These are phyloP conservation scores for Geranium brycei DNA, from an alignment of 345 rosid species.

Conservation along the genomic window DNA sequence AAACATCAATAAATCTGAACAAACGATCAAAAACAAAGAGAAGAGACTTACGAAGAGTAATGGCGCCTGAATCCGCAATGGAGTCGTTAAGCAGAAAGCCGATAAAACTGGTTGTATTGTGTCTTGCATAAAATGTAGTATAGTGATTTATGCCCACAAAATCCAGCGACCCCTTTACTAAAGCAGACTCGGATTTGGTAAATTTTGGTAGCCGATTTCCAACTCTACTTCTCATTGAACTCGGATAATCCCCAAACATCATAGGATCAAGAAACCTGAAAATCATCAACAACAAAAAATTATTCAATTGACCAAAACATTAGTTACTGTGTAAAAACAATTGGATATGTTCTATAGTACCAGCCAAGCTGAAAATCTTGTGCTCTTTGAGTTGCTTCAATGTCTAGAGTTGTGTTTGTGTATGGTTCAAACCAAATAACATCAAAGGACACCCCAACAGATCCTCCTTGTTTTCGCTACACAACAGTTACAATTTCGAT, in stretches of 20 bases:
- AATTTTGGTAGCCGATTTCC: slow-evolving; percentile 64
- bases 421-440: slow-evolving; percentile 76
- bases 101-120: slow-evolving; percentile 21
- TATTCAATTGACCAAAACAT: neutral
- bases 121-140: slow-evolving; percentile 61
- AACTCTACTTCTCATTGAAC: slow-evolving; percentile 66
- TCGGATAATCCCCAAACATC: slow-evolving; percentile 80
- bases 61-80: slow-evolving; percentile 68
- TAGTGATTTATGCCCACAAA: slow-evolving; percentile 94
- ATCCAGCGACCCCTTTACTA: slow-evolving; percentile 73
- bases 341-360: slow-evolving; percentile 20
- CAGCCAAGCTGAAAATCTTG: slow-evolving; percentile 98
- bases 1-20: neutral
- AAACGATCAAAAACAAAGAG: neutral
- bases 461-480: slow-evolving; percentile 66
- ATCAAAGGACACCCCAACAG: slow-evolving; percentile 58
- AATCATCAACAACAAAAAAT: neutral
- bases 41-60: slow-evolving; percentile 51
- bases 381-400: slow-evolving; percentile 78
- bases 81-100: slow-evolving; percentile 45
- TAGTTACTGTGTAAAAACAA: neutral
- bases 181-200: slow-evolving; percentile 38
- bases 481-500: neutral
- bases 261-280: slow-evolving; percentile 81
- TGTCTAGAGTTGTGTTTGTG: slow-evolving; percentile 41